Base-by-base conservation (phyloP, 2,329 filamentous ascomycete species). In the Arthrobotrys sinensis region DNA sequence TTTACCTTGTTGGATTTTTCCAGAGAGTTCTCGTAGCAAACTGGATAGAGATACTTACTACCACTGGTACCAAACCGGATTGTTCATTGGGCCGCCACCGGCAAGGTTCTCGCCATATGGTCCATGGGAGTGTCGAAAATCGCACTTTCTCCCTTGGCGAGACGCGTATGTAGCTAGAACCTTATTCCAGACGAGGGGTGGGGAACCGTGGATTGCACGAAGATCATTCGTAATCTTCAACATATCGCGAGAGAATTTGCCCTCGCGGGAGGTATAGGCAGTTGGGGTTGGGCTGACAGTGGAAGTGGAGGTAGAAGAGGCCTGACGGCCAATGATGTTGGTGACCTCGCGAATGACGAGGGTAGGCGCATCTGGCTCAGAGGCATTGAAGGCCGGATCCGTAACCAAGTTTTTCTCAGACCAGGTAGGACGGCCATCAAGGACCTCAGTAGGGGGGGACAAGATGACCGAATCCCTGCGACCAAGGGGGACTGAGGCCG, bases 41-140 rank as follows among this genome's bases (percentile, higher is more conserved):
- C n/a, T 1, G 11, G 7, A 46, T 40, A 4, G 6, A 28, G 36
- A 24, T 43, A 78, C 75, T 78, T 78, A 78, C 75, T 67, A 66
- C 75, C 75, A 78, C 28, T 78, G 75, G 14, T 78, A 78, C 75
- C 75, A 78, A n/a, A 78, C 75, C 14, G 75, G 75, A 38, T 78
- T 78, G 38, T 78, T 78, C 76, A 79, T 79, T 24, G 76, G 68
- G 32, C 70, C 68, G 12, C 76, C 76, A 24, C 69, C 68, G n/a
- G 76, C 76, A 5, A 79, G 52, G 48, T 79, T 79, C 70, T 79
- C 76, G 38, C 76, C 76, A 57, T 75, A 79, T 14, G 76, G 76
- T 11, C 76, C 76, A 45, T 57, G 48, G n/a, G 76, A 79, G 46
- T 79, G 76, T 19, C 73, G 38, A 38, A 79, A 79, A 21, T 55